Base-by-base conservation (phyloP, 2,329 filamentous ascomycete genomes). In the Aspergillus costaricaensis region DNA sequence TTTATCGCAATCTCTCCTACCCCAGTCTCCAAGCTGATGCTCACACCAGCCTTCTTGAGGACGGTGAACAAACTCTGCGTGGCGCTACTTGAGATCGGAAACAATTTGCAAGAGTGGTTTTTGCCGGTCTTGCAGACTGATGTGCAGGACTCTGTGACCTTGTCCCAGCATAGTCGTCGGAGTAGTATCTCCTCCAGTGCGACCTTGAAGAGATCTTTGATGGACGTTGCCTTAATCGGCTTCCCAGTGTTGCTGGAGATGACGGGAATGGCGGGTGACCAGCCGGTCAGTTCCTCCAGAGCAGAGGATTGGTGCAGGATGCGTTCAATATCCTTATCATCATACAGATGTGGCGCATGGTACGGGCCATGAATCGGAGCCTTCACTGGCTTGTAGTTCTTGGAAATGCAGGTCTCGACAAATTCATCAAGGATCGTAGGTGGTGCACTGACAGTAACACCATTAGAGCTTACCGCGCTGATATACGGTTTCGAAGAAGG, bases 351-450 rank as follows among this genome's bases (percentile, higher is more conserved):
- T 23, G 78, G 73, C 5, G 85, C 85, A 72, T 87, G 85, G 68
- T 86, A 86, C 30, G 85, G 84, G 5, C 83, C 85, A 65, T 82
- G 84, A 17, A 87, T 81, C 6, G 83, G 80, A 39, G 84, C 85
- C 15, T 80, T 77, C 3, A 82, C 78, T 9, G 80, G 81, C 65
- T 84, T 82, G 63, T 79, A 79, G 48, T 80, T 77, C 55, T 79
- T 79, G 48, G 85, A 78, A 39, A 81, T 74, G 30, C 80, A 76
- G 19, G 73, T 77, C 57, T 85, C 74, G 66, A 86, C 82, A 55
- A 86, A 78, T 21, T 79, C 77, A 63, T 80, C 79, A 38, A 84
- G 80, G 4, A 81, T 82, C 12, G 77, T 76, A 7, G 85, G 85
- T 19, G 85, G 85, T 49, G 83, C 85, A 64, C 83, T 86, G 70